Evolutionary conservation across 1,284 basidiomycete genomes (phyloP), one percentile per base, ranked within the genome.

Genomic region (Omphalotus olearius): DNA sequence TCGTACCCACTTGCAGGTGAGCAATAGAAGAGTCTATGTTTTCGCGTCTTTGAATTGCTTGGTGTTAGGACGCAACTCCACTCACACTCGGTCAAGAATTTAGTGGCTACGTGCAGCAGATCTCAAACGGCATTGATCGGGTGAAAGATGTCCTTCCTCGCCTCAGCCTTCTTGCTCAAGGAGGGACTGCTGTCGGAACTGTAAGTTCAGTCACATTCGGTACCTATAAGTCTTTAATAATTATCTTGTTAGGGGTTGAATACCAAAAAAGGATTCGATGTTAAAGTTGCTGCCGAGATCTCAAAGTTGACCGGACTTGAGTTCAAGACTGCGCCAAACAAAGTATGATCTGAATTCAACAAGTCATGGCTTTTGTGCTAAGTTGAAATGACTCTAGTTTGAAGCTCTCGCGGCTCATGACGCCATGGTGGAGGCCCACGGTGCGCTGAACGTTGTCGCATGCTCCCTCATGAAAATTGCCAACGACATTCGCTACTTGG

Each of bases 401-500:
- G 97, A 99, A 71, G 96, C 95, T 4, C 84, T 99, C 52, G 97
- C 97, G 26, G 79, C 91, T 16, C 97, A 99, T 69, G 97, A 99
- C 70, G 97, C 97, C 3, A 83, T 99, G 53, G 94, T 98, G 16
- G 97, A 99, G 74, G 87, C 94, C 10, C 95, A 96, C 54, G 97
- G 97, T 53, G 95, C 95, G 9, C 79, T 99, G 59, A 99, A 99
- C 72, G 89, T 91, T 40, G 71, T 99, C 51, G 97, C 97, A 14
- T 91, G 89, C 63, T 97, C 93, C 28, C 74, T 98, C 57, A 98
- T 98, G 93, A 99, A 99, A 80, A 98, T 99, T 63, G 97, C 96
- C 52, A 99, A 99, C 69, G 97, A 99, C 67, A 97, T 99, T 65
- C 87, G 97, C 45, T 99, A 91, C 80, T 88, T 99, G 59, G 97